Evolutionary conservation across 164 flowering plant genomes (phyloP), one percentile per base, ranked within the genome.

Genomic region (Nymphaea colorata): DNA sequence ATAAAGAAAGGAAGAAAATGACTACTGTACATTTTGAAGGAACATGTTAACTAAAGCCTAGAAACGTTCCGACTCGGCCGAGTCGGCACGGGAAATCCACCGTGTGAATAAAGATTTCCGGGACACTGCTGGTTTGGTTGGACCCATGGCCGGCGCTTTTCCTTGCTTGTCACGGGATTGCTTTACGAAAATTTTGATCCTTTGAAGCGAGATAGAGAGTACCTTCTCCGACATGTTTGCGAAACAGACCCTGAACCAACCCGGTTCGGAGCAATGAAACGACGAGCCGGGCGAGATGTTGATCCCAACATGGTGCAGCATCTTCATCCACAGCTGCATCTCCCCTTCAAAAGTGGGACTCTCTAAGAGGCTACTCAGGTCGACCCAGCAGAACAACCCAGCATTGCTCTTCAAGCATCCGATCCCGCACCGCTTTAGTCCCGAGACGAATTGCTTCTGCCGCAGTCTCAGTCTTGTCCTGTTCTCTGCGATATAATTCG

Each of bases 341-440:
- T 77, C 80, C 14, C 53, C 77, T 64, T 77, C 71, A 15, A 77
- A 69, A 18, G 75, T 64, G 25, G 75, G 68, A 11, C 66, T 65
- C 64, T 71, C 59, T 25, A 78, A 11, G 3, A 78, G 78, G 62
- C 65, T 71, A 41, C 78, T 65, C 78, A 77, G 69, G 69, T 77
- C 78, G 8, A 75, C 78, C 80, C 80, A 77, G 51, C 80, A 74
- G 62, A 77, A 77, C 68, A 77, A 65, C 3, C 78, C 77, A 3
- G 76, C 72, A 41, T 74, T 74, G 79, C 96, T 80, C 64, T 83
- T 71, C 44, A 89, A 67, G 69, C 88, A 83, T 3, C 69, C 64
- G 8, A 91, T 78, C 0, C 96, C 92, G 6, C 81, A 77, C 1
- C 73, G 70, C 5, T 68, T 59, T 0, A 91, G 82, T 6, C 93